phyloP scores from a whole-genome alignment of 1,139 yeast genomes.

The Suzukiozyma palmioleophila region DNA sequence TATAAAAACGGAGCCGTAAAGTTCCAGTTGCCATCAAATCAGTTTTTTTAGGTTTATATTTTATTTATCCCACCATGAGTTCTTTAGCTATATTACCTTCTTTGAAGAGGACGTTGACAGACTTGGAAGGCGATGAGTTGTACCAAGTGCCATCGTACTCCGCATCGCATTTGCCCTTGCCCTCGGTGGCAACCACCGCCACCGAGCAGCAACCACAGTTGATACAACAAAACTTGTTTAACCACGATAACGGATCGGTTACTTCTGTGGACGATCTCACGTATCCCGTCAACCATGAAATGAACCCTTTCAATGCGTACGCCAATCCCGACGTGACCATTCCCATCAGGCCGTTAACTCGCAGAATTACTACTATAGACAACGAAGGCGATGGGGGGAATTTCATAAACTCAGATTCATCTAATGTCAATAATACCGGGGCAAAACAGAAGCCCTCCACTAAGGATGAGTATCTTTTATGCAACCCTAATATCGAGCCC shows the following conservation, averaged over 20 bases:
- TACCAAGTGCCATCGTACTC: slow-evolving; percentile 42
- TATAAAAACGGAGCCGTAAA: background rate
- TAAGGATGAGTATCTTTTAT: slow-evolving; percentile 34
- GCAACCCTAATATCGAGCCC: slow-evolving; percentile 43
- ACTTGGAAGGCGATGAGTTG: slow-evolving; percentile 63
- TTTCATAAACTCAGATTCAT: background rate
- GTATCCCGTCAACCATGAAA: slow-evolving; percentile 3
- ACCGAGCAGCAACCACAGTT: slow-evolving; percentile 6
- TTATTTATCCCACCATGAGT: slow-evolving; percentile 26
- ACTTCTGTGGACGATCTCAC: background rate
- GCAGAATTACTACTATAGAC: slow-evolving; percentile 35
- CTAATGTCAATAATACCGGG: slow-evolving; percentile 9
- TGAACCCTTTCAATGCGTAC: slow-evolving; percentile 34
- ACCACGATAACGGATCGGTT: background rate
- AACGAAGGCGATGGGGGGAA: slow-evolving; percentile 8
- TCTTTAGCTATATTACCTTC: slow-evolving; percentile 45
- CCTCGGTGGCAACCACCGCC: slow-evolving; percentile 1
- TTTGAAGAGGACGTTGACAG: slow-evolving; percentile 52
- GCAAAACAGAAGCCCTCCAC: slow-evolving; percentile 14
- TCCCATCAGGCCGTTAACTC: slow-evolving; percentile 20
- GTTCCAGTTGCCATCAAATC: background rate
- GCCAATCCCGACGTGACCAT: slow-evolving; percentile 30
- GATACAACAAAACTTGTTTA: slow-evolving; percentile 6
- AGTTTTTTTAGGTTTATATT: background rate
- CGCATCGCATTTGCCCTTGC: slow-evolving; percentile 3